These are phyloP conservation scores for Neofusicoccum umdonicola DNA, from an alignment of 2,329 filamentous ascomycete genomes.

Conservation along the genomic window DNA sequence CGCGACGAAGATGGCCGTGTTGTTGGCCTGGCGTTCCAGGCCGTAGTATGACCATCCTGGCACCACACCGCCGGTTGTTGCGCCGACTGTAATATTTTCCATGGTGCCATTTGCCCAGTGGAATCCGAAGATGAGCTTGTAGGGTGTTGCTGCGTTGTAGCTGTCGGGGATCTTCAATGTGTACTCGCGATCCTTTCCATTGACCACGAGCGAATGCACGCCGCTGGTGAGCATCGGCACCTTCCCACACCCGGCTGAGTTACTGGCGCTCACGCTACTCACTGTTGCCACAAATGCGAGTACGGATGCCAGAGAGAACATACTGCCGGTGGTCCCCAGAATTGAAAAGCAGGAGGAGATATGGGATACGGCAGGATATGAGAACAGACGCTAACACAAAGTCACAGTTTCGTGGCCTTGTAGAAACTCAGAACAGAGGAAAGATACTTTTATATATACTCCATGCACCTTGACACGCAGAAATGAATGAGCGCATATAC, in stretches of 20 bases:
- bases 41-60: constrained; percentile 38
- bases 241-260: constrained; percentile 22
- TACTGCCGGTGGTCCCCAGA: too few relatives aligned
- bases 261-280: not conserved
- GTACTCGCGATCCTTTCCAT: constrained; percentile 40
- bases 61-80: constrained; percentile 25
- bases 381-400: too few relatives aligned
- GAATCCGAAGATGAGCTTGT: constrained; percentile 44
- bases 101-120: constrained; percentile 40
- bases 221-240: constrained; percentile 21
- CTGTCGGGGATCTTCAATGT: constrained; percentile 40
- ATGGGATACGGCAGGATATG: too few relatives aligned
- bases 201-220: constrained; percentile 28
- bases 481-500: too few relatives aligned
- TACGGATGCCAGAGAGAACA: too few relatives aligned
- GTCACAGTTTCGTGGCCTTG: too few relatives aligned
- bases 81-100: constrained; percentile 18
- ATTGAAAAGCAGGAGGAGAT: too few relatives aligned
- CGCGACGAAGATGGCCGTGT: constrained; percentile 45
- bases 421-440: too few relatives aligned
- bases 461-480: too few relatives aligned
- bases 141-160: constrained; percentile 40
- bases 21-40: constrained; percentile 33
- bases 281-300: too few relatives aligned
- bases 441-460: too few relatives aligned